These are phyloP conservation scores for Rhodotorula sp. DNA, from an alignment of 1,284 basidiomycete species.

Conservation along the genomic window DNA sequence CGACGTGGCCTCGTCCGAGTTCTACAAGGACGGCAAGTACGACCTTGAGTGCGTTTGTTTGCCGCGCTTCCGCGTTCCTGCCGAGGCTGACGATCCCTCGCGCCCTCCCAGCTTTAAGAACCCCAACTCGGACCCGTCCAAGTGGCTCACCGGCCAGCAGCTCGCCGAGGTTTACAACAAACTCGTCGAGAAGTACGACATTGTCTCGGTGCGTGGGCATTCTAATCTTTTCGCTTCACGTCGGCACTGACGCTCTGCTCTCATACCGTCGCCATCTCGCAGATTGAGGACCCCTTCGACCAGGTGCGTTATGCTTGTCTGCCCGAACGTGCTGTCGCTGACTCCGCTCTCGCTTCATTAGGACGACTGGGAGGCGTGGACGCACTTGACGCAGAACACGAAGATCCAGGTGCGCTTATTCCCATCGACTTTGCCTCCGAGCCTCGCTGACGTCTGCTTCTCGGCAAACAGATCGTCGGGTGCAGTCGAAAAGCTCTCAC, in stretches of 20 bases:
- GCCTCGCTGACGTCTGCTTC: not conserved
- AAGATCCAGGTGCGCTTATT: slow-evolving; percentile 58
- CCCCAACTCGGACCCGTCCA: slow-evolving; percentile 92
- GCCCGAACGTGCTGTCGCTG: not conserved
- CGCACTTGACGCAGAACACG: slow-evolving; percentile 76
- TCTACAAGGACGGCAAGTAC: slow-evolving; percentile 99
- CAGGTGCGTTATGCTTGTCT: slow-evolving; percentile 58
- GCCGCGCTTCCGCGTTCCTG: not conserved
- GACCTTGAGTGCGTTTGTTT: slow-evolving; percentile 79
- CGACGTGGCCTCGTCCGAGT: slow-evolving; percentile 98
- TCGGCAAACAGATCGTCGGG: not conserved
- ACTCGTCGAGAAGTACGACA: slow-evolving; percentile 88
- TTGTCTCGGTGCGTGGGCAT: slow-evolving; percentile 61
- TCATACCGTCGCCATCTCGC: no score
- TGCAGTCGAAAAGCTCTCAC: not conserved
- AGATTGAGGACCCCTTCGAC: slow-evolving; percentile 98
- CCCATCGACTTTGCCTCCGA: not conserved
- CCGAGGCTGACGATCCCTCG: not conserved
- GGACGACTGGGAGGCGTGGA: slow-evolving; percentile 80
- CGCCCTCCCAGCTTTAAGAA: slow-evolving; percentile 64
- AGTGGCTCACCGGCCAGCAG: slow-evolving; percentile 90
- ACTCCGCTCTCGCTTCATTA: no score
- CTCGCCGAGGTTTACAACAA: slow-evolving; percentile 90
- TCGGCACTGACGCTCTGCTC: no score
- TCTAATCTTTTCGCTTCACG: no score